Evolutionary conservation across 2,329 filamentous ascomycete species (phyloP), one percentile per base, ranked within the genome.

Genomic region (Aureobasidium sp.): DNA sequence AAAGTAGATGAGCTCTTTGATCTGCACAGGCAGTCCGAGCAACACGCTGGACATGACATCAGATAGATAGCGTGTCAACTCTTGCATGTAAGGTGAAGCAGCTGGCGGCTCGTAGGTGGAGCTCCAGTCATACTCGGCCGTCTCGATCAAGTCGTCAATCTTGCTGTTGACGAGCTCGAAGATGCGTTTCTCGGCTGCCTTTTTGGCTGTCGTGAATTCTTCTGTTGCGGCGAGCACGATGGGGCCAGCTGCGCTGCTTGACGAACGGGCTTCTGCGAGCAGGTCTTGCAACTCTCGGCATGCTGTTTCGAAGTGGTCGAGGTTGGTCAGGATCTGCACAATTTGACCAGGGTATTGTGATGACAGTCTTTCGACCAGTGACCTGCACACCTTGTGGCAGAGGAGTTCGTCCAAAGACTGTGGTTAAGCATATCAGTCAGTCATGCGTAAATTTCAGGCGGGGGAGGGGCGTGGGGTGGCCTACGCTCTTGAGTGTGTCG

Each of bases 101-200:
- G 94, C 88, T 0, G 78, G 78, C 19, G 86, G 84, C 25, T 84
- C 77, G 7, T 79, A 83, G 4, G 81, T 78, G 8, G 82, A 78
- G 73, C 81, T 83, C 87, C 94, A 99, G 72, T 97, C 90, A 71
- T 99, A 99, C 74, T 99, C 94, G 33, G 94, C 93, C 0, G 92
- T 97, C 68, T 96, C 93, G 59, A 99, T 89, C 11, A 99, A 82
- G 71, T 99, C 94, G 69, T 97, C 93, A 67, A 99, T 97, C 77
- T 99, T 99, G 61, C 89, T 95, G 75, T 99, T 97, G 64, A 99
- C 94, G 0, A 99, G 82, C 74, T 99, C 95, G 70, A 99, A 99
- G 61, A 99, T 97, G 35, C 95, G 88, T 75, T 96, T 96, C 71
- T 96, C 93, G 0, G 94, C 94, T 1, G 88, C 91, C 76, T 97